These are phyloP conservation scores for Cubamyces sp. DNA, from an alignment of 768 basidiomycete species.

Conservation along the genomic window DNA sequence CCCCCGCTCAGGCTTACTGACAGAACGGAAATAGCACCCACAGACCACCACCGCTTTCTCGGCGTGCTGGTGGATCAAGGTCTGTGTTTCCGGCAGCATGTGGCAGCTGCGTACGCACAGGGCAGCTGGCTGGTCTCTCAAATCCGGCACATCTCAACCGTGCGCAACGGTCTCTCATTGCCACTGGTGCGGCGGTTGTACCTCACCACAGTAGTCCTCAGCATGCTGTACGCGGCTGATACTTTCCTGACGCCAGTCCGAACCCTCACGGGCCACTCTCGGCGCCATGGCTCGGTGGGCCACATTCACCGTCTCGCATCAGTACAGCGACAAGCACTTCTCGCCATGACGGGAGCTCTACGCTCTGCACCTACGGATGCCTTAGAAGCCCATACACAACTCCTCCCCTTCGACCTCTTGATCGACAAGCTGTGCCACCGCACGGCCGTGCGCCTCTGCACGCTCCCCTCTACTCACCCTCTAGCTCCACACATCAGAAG, in stretches of 20 bases:
- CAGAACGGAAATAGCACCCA: conserved; percentile 24
- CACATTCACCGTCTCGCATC: conserved; percentile 17
- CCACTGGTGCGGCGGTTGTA: conserved; percentile 33
- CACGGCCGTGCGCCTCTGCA: conserved; percentile 22
- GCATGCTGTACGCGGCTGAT: conserved; percentile 37
- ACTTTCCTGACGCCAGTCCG: conserved; percentile 8
- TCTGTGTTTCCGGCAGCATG: conserved; percentile 33
- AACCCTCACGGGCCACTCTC: conserved; percentile 1
- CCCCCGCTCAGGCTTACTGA: conserved; percentile 20
- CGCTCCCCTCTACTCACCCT: conserved; percentile 30
- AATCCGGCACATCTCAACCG: conserved; percentile 29
- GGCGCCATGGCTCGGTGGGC: conserved; percentile 3
- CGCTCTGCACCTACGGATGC: conserved; percentile 29
- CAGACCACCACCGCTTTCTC: conserved; percentile 32
- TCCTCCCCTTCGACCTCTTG: conserved; percentile 27
- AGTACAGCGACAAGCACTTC: conserved; percentile 30
- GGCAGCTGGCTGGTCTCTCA: conserved; percentile 30
- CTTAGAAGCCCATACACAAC: conserved; percentile 27
- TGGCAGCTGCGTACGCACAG: conserved; percentile 26
- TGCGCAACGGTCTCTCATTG: conserved; percentile 26
- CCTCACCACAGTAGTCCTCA: conserved; percentile 31
- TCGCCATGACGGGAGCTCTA: conserved; percentile 33
- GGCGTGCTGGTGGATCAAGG: conserved; percentile 38
- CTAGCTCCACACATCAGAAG: conserved; percentile 15
- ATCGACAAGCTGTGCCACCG: conserved; percentile 23